Base-by-base conservation (phyloP, 2,329 filamentous ascomycete species). In the Pyricularia pennisetigena region DNA sequence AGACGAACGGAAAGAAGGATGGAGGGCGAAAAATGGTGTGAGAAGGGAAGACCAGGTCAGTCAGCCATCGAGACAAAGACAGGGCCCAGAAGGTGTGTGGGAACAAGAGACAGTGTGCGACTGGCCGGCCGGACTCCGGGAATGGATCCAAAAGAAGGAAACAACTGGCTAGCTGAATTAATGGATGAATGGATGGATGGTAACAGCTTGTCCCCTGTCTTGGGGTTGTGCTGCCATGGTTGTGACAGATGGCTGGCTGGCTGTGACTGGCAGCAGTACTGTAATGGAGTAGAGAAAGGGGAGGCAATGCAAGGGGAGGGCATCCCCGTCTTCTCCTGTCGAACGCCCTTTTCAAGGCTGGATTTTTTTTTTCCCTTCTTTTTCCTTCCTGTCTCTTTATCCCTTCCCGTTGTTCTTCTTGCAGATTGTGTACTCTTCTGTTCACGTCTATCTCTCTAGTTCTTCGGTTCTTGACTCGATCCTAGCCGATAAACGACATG, bases 1-100 rank as follows among this genome's bases (percentile, higher is more conserved):
- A 66, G 67, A 68, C 68, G 69, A 68, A 69, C 67, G 70, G 69
- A 69, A 69, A 70, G 66, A 68, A 69, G 65, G 57, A 66, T 67
- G 41, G 65, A 68, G 54, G 29, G 61, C 63, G 28, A 35, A 66
- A 64, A 26, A 62, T 7, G 23, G 41, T 49, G 16, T 49, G 41
- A n/a, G 41, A 54, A 24, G 64, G 67, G 29, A 9, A 49, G 41
- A 49, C 41, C 41, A 49, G 41, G 41, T 7, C 41, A 49, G 41
- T 49, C 41, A 49, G 41, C 41, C 20, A 16, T 49, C 41, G 41
- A 20, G 41, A 49, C 20, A 6, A 49, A 49, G 41, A 49, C 41
- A 49, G 41, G 41, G 41, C 41, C 41, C 41, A 49, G 41, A 49
- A 4, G 16, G 41, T 49, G 16, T 49, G 41, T 49, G 41, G 41